Percentiles rank a stretch among this genome's conserved stretches.
Evolutionary conservation across 805 yeast species (phyloP).

Genomic region (Debaryomyces castellii): DNA sequence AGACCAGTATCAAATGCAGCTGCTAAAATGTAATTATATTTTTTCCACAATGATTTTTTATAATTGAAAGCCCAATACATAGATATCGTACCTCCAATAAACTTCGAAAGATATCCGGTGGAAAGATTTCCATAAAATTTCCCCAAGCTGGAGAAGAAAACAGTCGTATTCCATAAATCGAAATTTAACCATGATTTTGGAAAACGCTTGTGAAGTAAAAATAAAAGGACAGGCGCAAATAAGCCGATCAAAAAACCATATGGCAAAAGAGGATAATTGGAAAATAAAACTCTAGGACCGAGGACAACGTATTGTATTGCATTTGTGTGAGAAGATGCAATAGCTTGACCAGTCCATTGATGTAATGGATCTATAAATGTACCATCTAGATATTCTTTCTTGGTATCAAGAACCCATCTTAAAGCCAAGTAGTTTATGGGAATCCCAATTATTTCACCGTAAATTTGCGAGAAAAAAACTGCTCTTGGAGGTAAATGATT

Average conservation of each 20-base stretch:
- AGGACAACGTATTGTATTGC: slow-evolving; percentile 45
- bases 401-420: slow-evolving; percentile 41
- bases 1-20: slow-evolving; percentile 49
- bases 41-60: slow-evolving; percentile 34
- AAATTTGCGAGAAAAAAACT: slow-evolving; percentile 48
- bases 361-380: slow-evolving; percentile 37
- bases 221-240: slow-evolving; percentile 31
- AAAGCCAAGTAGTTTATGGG: slow-evolving; percentile 47
- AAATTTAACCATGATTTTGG: slow-evolving; percentile 21
- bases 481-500: slow-evolving; percentile 48
- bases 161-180: slow-evolving; percentile 42
- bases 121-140: slow-evolving; percentile 45
- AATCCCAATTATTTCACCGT: slow-evolving; percentile 49
- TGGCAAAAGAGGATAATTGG: slow-evolving; percentile 38
- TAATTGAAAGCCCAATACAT: slow-evolving; percentile 41
- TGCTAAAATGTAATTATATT: slow-evolving; percentile 44
- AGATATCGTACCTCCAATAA: slow-evolving; percentile 41
- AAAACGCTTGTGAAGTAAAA: slow-evolving; percentile 17
- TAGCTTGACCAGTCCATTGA: slow-evolving; percentile 48
- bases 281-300: slow-evolving; percentile 41
- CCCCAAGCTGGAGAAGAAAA: slow-evolving; percentile 43
- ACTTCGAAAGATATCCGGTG: slow-evolving; percentile 44
- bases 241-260: slow-evolving; percentile 41
- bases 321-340: slow-evolving; percentile 39
- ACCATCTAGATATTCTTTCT: slow-evolving; percentile 30